Evolutionary conservation across 179 eudicot species (phyloP).

Genomic region (Spinacia oleracea): DNA sequence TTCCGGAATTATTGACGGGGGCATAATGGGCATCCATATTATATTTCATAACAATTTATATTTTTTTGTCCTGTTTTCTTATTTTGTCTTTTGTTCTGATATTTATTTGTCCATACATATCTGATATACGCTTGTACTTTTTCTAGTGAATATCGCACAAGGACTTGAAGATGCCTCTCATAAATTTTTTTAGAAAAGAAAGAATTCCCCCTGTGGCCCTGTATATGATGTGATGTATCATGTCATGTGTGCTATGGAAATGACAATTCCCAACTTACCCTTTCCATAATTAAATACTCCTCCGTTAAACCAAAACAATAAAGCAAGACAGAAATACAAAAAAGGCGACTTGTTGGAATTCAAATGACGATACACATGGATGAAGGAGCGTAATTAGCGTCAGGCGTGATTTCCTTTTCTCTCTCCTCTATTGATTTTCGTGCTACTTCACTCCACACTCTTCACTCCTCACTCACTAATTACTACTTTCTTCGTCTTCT

Average conservation of each 20-base stretch:
- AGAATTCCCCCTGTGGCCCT: not conserved
- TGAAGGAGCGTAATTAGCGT: constrained; percentile 10
- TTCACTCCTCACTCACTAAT: not conserved
- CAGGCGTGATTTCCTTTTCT: not conserved
- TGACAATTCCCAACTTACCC: not conserved
- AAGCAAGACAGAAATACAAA: too few relatives aligned
- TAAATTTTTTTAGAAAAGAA: not conserved
- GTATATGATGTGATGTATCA: too few relatives aligned
- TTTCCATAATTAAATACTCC: too few relatives aligned
- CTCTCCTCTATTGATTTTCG: not conserved
- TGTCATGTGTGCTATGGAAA: not conserved
- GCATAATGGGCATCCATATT: too few relatives aligned
- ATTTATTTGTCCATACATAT: too few relatives aligned
- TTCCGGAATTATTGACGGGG: too few relatives aligned
- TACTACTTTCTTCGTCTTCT: not conserved
- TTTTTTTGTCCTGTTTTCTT: too few relatives aligned
- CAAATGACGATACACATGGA: constrained; percentile 11
- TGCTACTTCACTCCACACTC: not conserved
- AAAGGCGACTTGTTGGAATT: not conserved
- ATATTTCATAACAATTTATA: too few relatives aligned
- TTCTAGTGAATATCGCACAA: too few relatives aligned
- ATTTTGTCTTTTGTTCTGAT: too few relatives aligned
- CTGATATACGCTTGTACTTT: too few relatives aligned
- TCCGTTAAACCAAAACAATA: too few relatives aligned
- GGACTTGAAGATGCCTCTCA: not conserved